phyloP scores from a whole-genome alignment of 768 basidiomycete species.

The Podaxis sp. region DNA sequence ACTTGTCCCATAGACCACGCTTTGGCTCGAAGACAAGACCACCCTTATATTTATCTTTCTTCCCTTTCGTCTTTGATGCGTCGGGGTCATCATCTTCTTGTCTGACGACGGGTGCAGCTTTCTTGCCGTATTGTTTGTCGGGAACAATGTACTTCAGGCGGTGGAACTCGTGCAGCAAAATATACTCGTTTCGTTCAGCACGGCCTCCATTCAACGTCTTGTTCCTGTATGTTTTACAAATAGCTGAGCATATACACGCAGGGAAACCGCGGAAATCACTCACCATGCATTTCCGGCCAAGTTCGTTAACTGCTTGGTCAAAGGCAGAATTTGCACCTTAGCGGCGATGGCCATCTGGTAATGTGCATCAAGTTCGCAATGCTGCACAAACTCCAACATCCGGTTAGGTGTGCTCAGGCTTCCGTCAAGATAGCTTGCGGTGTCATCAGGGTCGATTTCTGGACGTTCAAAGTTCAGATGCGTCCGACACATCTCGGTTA shows the following conservation, averaged over 20 bases:
- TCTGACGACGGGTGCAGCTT: slow-evolving; percentile 46
- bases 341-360: slow-evolving; percentile 96
- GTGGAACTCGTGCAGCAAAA: slow-evolving; percentile 97
- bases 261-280: slow-evolving; percentile 21
- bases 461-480: slow-evolving; percentile 85
- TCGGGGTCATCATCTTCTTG: slow-evolving; percentile 46
- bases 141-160: slow-evolving; percentile 94
- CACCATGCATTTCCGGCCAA: slow-evolving; percentile 97
- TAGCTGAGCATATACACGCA: not conserved
- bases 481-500: slow-evolving; percentile 94
- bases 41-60: slow-evolving; percentile 96
- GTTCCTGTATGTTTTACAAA: slow-evolving; percentile 59
- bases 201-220: slow-evolving; percentile 96
- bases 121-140: slow-evolving; percentile 89
- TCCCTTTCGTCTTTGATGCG: slow-evolving; percentile 61
- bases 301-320: slow-evolving; percentile 92
- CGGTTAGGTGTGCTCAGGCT: slow-evolving; percentile 72
- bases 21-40: slow-evolving; percentile 98
- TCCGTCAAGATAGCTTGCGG: slow-evolving; percentile 86
- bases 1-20: slow-evolving; percentile 94
- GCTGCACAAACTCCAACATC: slow-evolving; percentile 84
- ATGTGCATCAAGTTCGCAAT: slow-evolving; percentile 95
- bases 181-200: slow-evolving; percentile 98
- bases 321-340: slow-evolving; percentile 90
- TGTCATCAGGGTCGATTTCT: slow-evolving; percentile 96